Base-by-base conservation (phyloP, 2,329 filamentous ascomycete genomes). In the Pseudocercospora vitis region DNA sequence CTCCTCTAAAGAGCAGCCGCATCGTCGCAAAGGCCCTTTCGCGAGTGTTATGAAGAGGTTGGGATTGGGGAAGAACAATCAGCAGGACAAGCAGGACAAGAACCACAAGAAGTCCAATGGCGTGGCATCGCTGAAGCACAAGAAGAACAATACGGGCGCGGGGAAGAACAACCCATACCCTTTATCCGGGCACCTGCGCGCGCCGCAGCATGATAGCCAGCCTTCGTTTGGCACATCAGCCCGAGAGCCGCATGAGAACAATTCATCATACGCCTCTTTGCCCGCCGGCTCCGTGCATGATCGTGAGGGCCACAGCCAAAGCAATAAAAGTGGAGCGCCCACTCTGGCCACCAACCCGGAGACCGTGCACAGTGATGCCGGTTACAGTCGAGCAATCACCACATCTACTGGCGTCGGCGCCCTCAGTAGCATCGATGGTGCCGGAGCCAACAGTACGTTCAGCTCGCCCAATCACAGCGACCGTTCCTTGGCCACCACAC, bases 21-120 rank as follows among this genome's bases (percentile, higher is more conserved):
- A 81, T 64, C 87, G 90, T 61, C 86, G 91, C 64, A 85, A 89
- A 60, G 42, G 42, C 5, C 92, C 91, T 19, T 97, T 97, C 70
- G 83, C 91, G 42, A 89, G 86, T 63, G 95, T 92, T 88, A 90
- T 99, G 78, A 95, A 91, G 79, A 91, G 91, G 68, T 82, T 97
- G 53, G 86, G 91, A 57, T 92, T 87, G 70, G 86, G 96, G 74
- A 96, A 95, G 72, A 87, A 85, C 26, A 83, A 81, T 59, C 79
- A 77, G 12, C 67, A 62, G 12, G 55, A 62, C 2, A 57, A 53
- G 23, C 47, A 53, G 52, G 60, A 71, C 50, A 70, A 53, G 23
- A 59, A 55, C 40, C 59, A 61, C 40, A 60, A 62, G 45, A 35
- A 50, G 5, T 53, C 48, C 29, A 50, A 51, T 2, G 55, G 57